Percentiles rank a stretch among this genome's conserved stretches.
Evolutionary conservation across 345 rosid genomes (phyloP).

Genomic region (Kandelia obovata): DNA sequence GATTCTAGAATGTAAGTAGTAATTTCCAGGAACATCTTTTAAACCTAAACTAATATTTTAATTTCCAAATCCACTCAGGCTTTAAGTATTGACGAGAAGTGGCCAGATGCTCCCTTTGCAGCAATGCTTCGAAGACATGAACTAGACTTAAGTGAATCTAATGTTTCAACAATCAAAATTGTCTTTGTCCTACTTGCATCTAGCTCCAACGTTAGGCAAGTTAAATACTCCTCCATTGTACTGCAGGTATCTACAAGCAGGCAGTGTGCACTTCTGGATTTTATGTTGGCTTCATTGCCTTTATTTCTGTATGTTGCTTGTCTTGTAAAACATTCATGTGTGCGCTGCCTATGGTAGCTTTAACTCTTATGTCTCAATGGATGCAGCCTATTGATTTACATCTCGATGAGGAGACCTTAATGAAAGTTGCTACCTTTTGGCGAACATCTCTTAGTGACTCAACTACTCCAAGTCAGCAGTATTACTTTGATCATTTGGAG

Average conservation of each 20-base stretch:
- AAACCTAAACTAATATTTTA: slow-evolving; percentile 6
- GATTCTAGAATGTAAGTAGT: slow-evolving; percentile 8
- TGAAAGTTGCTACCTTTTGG: slow-evolving; percentile 85
- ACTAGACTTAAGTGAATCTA: slow-evolving; percentile 39
- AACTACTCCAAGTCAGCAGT: slow-evolving; percentile 61
- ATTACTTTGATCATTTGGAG: slow-evolving; percentile 90
- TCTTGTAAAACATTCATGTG: not conserved
- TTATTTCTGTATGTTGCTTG: slow-evolving; percentile 13
- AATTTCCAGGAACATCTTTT: not conserved
- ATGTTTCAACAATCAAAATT: slow-evolving; percentile 52
- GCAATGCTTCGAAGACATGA: slow-evolving; percentile 84
- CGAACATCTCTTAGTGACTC: slow-evolving; percentile 76
- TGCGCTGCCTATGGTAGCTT: slow-evolving; percentile 11
- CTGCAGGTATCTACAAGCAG: slow-evolving; percentile 60
- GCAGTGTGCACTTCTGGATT: slow-evolving; percentile 11
- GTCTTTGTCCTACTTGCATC: slow-evolving; percentile 53
- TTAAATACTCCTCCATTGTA: slow-evolving; percentile 64
- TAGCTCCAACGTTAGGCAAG: slow-evolving; percentile 66
- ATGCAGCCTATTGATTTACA: slow-evolving; percentile 79
- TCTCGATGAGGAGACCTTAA: slow-evolving; percentile 85
- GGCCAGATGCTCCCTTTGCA: slow-evolving; percentile 82
- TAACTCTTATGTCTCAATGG: slow-evolving; percentile 23
- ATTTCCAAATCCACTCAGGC: slow-evolving; percentile 45
- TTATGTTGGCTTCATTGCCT: slow-evolving; percentile 12
- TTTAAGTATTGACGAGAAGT: slow-evolving; percentile 63